Evolutionary conservation across 768 basidiomycete species (phyloP).

Genomic region (Pleurotus sapidus): DNA sequence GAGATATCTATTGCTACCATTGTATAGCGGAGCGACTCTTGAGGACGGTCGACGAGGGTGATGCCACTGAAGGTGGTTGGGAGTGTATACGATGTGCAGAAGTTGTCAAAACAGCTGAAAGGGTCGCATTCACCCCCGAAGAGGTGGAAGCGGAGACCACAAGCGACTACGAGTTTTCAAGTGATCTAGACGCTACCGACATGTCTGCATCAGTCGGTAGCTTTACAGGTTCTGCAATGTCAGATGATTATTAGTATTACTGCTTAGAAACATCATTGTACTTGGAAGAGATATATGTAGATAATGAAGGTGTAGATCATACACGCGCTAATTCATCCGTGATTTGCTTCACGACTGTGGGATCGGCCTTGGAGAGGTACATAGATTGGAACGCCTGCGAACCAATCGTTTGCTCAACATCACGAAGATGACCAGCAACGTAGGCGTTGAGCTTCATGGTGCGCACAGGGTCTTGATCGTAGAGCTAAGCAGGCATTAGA

Average conservation of each 20-base stretch:
- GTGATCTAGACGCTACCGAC: constrained; percentile 48
- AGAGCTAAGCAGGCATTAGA: constrained; percentile 42
- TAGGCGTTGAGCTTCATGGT: constrained; percentile 59
- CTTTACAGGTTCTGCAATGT: constrained; percentile 45
- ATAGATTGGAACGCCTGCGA: constrained; percentile 52
- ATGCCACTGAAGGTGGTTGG: constrained; percentile 73
- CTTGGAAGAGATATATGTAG: not conserved
- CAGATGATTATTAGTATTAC: constrained; percentile 24
- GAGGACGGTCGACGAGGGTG: constrained; percentile 64
- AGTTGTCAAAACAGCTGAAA: constrained; percentile 57
- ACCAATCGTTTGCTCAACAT: constrained; percentile 58
- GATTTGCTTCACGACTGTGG: constrained; percentile 71
- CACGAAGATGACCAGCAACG: constrained; percentile 54
- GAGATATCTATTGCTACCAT: constrained; percentile 90
- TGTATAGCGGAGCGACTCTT: constrained; percentile 86
- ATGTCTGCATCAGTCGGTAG: constrained; percentile 55
- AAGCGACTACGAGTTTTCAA: constrained; percentile 63
- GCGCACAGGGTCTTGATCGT: constrained; percentile 71
- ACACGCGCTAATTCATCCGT: constrained; percentile 42
- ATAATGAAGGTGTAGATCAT: constrained; percentile 5
- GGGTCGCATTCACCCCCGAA: constrained; percentile 36
- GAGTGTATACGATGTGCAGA: constrained; percentile 80
- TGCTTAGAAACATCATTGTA: not conserved
- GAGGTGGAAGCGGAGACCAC: constrained; percentile 38
- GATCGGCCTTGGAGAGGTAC: constrained; percentile 68